Evolutionary conservation across 2,329 filamentous ascomycete genomes (phyloP), one percentile per base, ranked within the genome.

Genomic region (Grosmannia huntii): DNA sequence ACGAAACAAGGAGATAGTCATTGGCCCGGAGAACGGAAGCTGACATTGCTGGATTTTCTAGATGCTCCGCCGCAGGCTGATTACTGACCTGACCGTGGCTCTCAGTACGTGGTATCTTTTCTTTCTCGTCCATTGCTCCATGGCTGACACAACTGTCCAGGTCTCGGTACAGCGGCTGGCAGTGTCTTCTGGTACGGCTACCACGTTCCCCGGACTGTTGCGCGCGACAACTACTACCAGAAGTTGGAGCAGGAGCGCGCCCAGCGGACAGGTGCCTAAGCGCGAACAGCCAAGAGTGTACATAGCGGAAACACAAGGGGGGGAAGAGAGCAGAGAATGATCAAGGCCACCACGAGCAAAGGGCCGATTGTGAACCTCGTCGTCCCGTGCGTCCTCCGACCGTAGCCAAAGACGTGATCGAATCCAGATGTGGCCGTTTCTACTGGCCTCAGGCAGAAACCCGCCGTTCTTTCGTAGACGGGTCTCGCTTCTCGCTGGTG

Each of bases 171-270:
- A 64, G 71, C 68, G 63, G 76, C 81, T 70, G 79, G 75, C 68
- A 81, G 76, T 69, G 68, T 70, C 62, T 83, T 76, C 74, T 83
- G 80, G 80, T 80, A 83, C 75, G 80, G 81, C 69, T 84, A 69
- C 74, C 81, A 84, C 73, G 72, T 82, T 67, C 81, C 80, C 64
- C 79, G 80, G 70, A 82, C 78, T 67, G 69, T 76, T 67, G 75
- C 74, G 63, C 80, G 81, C 68, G 81, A 84, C 72, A 72, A 71
- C 70, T 77, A 75, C 76, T 83, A 83, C 75, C 70, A 70, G 71
- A 75, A 80, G 71, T 72, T 82, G 62, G 81, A 83, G 74, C 74
- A 76, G 65, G 70, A 81, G 71, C 79, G 80, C 60, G 77, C 77
- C 58, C 71, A 69, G 9, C 59, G 58, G 60, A 28, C 55, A 54